Conservation (phyloP, 805 yeast genomes). For the Nakazawaea molendinolei region DNA sequence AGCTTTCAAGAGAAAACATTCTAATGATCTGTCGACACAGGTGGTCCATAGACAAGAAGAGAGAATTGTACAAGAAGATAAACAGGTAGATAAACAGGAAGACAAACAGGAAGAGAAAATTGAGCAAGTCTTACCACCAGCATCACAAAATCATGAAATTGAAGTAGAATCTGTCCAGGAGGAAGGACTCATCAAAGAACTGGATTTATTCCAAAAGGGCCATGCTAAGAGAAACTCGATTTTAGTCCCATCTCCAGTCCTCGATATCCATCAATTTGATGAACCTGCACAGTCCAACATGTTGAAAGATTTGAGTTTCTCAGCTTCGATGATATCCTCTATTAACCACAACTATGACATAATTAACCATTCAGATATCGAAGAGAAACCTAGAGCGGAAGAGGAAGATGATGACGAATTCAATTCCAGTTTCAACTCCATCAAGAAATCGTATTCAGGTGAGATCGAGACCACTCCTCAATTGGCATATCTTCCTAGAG, state of each 20-base stretch:
- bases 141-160: too few relatives aligned
- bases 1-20: conserved; percentile 11
- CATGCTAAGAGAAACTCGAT: conserved; percentile 9
- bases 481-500: conserved; percentile 2
- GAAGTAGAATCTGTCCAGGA: too few relatives aligned
- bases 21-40: background rate
- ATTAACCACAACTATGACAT: conserved; percentile 11
- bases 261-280: conserved; percentile 1
- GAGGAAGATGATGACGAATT: conserved; percentile 7
- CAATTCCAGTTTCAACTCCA: conserved; percentile 8
- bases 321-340: conserved; percentile 11
- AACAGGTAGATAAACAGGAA: too few relatives aligned
- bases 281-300: background rate
- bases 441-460: conserved; percentile 5
- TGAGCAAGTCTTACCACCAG: too few relatives aligned
- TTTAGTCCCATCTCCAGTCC: conserved; percentile 7
- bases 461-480: background rate
- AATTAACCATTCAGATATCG: conserved; percentile 2
- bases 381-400: background rate
- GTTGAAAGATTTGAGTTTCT: conserved; percentile 10
- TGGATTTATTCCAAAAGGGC: background rate
- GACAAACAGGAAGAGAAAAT: too few relatives aligned
- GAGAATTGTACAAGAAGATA: too few relatives aligned
- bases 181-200: conserved; percentile 1
- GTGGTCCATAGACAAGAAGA: background rate